Conservation (phyloP, 257 asterid genomes). For the Fraxinus pennsylvanica region DNA sequence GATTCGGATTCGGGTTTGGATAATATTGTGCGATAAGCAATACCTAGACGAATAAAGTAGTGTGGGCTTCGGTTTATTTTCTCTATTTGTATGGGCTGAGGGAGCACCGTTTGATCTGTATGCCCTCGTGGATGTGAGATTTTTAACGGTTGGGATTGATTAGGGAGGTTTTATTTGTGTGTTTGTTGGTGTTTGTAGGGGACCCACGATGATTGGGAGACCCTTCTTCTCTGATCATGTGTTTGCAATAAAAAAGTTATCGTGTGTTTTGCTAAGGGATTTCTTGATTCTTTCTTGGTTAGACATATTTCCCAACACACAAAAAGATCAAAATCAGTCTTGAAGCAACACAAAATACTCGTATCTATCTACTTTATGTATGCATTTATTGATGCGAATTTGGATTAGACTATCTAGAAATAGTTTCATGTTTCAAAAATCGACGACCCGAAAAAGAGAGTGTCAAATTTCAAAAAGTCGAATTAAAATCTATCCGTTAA, state of each 20-base stretch:
- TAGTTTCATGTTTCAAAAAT: no score
- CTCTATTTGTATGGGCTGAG: slow-evolving; percentile 37
- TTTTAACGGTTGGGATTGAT: slow-evolving; percentile 28
- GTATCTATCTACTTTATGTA: no score
- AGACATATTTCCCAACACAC: no score
- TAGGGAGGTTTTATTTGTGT: slow-evolving; percentile 19
- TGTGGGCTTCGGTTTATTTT: not conserved
- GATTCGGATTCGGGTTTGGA: no score
- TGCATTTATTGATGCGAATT: no score
- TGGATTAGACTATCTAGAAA: no score
- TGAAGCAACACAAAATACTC: no score
- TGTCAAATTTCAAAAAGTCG: no score
- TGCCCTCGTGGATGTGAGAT: slow-evolving; percentile 39
- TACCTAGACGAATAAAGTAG: not conserved
- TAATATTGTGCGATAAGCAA: no score
- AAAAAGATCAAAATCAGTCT: no score
- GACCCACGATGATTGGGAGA: slow-evolving; percentile 39
- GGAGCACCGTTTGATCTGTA: slow-evolving; percentile 30
- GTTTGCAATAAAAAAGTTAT: slow-evolving; percentile 29
- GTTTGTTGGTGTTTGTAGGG: slow-evolving; percentile 16
- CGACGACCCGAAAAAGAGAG: no score
- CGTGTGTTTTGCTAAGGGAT: slow-evolving; percentile 15
- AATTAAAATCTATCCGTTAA: no score
- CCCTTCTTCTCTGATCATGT: slow-evolving; percentile 23
- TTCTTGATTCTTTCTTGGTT: not conserved